Percentiles rank a stretch among this genome's conserved stretches.
Conservation (phyloP, 1,284 basidiomycete genomes). For the Ganoderma sinense region DNA sequence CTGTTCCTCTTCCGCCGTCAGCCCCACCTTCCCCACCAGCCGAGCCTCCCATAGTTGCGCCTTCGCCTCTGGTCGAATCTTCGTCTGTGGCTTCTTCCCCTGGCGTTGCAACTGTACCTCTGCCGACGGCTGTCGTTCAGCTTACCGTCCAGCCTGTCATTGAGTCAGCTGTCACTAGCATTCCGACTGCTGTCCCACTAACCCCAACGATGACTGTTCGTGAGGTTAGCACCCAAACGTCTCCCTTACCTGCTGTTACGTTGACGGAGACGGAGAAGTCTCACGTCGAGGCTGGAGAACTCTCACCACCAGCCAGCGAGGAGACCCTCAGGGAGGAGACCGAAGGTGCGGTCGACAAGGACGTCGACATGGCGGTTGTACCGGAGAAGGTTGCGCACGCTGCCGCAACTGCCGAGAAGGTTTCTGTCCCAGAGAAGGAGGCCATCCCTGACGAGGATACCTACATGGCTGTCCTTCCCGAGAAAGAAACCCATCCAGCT, state of each 20-base stretch:
- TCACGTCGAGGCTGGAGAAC: slow-evolving; percentile 22
- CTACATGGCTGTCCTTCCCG: neutral
- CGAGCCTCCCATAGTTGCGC: neutral
- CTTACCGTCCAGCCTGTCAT: neutral
- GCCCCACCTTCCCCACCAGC: neutral
- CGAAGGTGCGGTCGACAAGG: slow-evolving; percentile 3
- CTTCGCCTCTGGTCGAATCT: neutral
- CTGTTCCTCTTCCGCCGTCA: neutral
- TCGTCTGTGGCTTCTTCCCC: neutral
- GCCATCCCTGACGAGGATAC: neutral
- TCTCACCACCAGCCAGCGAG: slow-evolving; percentile 28
- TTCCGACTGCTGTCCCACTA: neutral
- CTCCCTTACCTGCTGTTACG: slow-evolving; percentile 8
- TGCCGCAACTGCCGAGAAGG: neutral
- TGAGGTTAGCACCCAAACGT: slow-evolving; percentile 16
- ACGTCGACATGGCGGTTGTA: neutral
- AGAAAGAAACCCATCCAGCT: neutral
- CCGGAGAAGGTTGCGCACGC: neutral
- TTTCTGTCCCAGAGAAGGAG: slow-evolving; percentile 17
- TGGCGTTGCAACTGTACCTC: neutral
- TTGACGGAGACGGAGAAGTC: slow-evolving; percentile 11
- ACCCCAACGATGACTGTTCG: neutral
- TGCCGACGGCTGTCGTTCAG: neutral
- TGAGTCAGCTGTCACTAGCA: neutral
- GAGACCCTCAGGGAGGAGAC: slow-evolving; percentile 29